Evolutionary conservation across 176 grass and related monocot species (phyloP), one percentile per base, ranked within the genome.

Genomic region (Chloris gayana): DNA sequence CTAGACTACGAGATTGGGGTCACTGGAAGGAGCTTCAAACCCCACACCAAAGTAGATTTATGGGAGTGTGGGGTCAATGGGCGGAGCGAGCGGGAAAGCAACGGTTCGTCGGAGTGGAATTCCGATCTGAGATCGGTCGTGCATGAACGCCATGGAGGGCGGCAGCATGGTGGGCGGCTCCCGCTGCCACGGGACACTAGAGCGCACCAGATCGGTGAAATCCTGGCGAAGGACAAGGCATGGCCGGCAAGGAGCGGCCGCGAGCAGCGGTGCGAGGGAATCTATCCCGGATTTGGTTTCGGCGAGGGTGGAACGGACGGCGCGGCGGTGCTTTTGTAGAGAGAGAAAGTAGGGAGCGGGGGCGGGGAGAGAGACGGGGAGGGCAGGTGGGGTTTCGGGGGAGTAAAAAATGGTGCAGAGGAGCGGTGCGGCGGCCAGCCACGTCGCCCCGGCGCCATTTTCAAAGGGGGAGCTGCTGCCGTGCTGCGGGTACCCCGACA

Each of bases 401-500:
- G 44, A 83, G 67, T 83, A 90, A 74, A 90, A 70, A 34, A 90
- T 86, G 84, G 50, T 21, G 68, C 74, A 38, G 73, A 79, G 62
- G 74, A 80, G 79, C 75, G 88, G 84, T 74, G 69, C 69, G 70
- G 41, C 47, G 49, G 32, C 54, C 51, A 80, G 79, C 88, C 88
- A 90, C 84, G 88, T 90, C 79, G 41, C 79, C 77, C 82, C 72
- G 82, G 72, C 82, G 71, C 87, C 21, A 56, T 80, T 85, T 57
- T 39, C 70, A 18, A 76, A 70, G 29, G 34, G 72, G 32, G 6
- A 12, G 60, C 75, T 64, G 59, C 75, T 61, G 35, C 64, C n/a
- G 12, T 81, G 87, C 87, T 89, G 78, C 77, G 77, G 18, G 82
- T 50, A 85, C 82, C 58, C 82, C 77, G 82, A 89, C 82, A 85